Evolutionary conservation across 192 early-diverging fungal genomes (phyloP).

Genomic region (Gaertneriomyces semiglobifer): DNA sequence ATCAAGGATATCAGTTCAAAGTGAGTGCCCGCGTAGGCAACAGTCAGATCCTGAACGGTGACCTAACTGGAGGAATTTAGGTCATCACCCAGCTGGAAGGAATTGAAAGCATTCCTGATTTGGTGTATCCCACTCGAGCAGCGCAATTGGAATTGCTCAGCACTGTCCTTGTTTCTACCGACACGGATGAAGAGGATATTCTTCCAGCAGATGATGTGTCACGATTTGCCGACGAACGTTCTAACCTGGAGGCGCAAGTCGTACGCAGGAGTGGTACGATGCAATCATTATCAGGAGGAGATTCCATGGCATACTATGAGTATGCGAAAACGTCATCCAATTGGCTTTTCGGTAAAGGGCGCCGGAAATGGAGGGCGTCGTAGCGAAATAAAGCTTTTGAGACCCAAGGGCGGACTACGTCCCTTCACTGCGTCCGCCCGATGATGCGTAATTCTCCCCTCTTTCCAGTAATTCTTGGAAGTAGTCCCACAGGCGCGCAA

Average conservation of each 20-base stretch:
- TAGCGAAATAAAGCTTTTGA: too few relatives aligned
- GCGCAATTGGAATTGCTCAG: conserved; percentile 84
- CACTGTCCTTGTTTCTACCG: conserved; percentile 67
- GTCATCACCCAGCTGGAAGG: conserved; percentile 94
- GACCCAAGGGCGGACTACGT: too few relatives aligned
- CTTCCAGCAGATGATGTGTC: conserved; percentile 46
- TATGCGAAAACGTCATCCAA: conserved; percentile 8
- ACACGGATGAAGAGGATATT: conserved; percentile 57
- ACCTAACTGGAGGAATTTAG: conserved; percentile 1
- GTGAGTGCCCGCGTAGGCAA: conserved; percentile 22
- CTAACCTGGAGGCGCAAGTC: not conserved
- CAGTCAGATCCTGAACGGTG: not conserved
- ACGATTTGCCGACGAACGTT: conserved; percentile 32
- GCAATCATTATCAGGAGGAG: conserved; percentile 81
- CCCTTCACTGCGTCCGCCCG: too few relatives aligned
- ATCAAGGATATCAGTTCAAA: conserved; percentile 99
- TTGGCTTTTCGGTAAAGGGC: too few relatives aligned
- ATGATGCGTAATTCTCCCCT: too few relatives aligned
- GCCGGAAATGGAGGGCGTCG: too few relatives aligned
- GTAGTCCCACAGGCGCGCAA: too few relatives aligned
- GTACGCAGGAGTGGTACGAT: conserved; percentile 54
- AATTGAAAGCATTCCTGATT: conserved; percentile 67
- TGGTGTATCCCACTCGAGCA: conserved; percentile 69
- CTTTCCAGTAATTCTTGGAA: too few relatives aligned
- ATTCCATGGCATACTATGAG: conserved; percentile 94